Evolutionary conservation across 768 basidiomycete genomes (phyloP).

Genomic region (Pulveroboletus sp.): DNA sequence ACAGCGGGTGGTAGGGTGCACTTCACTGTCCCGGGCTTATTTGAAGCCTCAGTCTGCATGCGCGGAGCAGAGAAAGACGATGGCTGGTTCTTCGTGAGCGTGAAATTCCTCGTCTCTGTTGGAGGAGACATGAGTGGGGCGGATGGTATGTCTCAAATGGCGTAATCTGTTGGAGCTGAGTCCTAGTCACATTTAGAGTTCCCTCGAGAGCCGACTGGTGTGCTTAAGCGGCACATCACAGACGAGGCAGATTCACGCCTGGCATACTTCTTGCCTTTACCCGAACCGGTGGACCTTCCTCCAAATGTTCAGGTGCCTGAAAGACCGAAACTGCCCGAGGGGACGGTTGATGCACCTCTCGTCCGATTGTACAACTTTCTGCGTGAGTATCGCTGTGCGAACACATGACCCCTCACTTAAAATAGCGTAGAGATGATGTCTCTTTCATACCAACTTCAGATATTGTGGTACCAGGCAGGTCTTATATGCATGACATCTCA

Average conservation of each 20-base stretch:
- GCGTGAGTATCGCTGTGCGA: constrained; percentile 47
- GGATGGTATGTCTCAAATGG: constrained; percentile 46
- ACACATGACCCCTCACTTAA: background rate
- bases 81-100: constrained; percentile 82
- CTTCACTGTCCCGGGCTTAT: constrained; percentile 69
- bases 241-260: constrained; percentile 71
- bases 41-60: constrained; percentile 70
- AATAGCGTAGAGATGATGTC: constrained; percentile 74
- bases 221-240: constrained; percentile 61
- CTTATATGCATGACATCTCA: background rate
- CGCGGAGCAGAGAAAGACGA: constrained; percentile 64
- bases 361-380: constrained; percentile 84
- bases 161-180: background rate
- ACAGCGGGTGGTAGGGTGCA: constrained; percentile 73
- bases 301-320: constrained; percentile 40
- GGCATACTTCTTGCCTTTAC: constrained; percentile 54
- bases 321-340: constrained; percentile 48
- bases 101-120: constrained; percentile 68
- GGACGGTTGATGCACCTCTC: constrained; percentile 74
- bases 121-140: constrained; percentile 69
- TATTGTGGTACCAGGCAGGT: constrained; percentile 71
- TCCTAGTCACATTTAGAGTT: constrained; percentile 47
- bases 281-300: constrained; percentile 37
- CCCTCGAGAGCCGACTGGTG: constrained; percentile 59
- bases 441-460: constrained; percentile 87